phyloP scores from a whole-genome alignment of 345 rosid species.

The Salix caprea region DNA sequence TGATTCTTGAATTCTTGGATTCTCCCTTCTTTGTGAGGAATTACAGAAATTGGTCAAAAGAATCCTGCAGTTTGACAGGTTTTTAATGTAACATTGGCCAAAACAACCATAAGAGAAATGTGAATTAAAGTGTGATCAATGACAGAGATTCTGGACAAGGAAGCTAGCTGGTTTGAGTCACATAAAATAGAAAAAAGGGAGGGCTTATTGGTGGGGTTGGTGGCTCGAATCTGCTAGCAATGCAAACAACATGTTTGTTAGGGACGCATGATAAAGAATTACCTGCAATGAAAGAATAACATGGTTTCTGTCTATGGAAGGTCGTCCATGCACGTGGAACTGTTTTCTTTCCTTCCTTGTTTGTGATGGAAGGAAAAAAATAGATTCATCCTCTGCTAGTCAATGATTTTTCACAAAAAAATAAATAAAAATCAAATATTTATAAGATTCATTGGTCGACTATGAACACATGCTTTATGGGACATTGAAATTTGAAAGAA shows the following conservation, averaged over 20 bases:
- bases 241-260: neutral
- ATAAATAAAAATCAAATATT: too few relatives aligned
- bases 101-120: neutral
- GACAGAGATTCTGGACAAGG: neutral
- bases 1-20: neutral
- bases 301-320: constrained; percentile 4
- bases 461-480: neutral
- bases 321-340: constrained; percentile 6
- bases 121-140: neutral
- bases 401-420: neutral
- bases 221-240: constrained; percentile 1
- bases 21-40: neutral
- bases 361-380: too few relatives aligned
- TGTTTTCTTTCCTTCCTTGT: neutral
- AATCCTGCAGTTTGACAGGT: too few relatives aligned
- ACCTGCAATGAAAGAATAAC: neutral
- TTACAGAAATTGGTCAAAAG: neutral
- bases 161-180: neutral
- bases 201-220: neutral
- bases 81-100: neutral
- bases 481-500: neutral
- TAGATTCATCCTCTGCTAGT: neutral
- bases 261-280: neutral
- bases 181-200: neutral
- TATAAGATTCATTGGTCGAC: neutral